Evolutionary conservation across 352 stramenopile genomes (phyloP), one percentile per base, ranked within the genome.

Genomic region (Paralagenidium karlingii): DNA sequence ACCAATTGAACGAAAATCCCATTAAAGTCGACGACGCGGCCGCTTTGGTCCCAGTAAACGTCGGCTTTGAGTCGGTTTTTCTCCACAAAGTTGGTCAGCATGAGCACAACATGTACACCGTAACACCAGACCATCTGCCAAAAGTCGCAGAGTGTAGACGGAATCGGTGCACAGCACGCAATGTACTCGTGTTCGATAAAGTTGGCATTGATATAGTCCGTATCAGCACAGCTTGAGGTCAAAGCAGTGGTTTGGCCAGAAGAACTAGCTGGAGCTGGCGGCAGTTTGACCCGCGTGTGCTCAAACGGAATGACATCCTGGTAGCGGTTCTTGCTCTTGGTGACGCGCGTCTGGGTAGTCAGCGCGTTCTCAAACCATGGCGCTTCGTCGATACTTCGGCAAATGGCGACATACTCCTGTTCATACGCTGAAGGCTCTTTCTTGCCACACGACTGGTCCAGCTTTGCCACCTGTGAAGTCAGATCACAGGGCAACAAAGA

Each of bases 81-180:
- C 52, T 91, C 77, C 19, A 91, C 58, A 46, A 87, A 91, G 49
- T 88, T 86, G 7, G 77, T 91, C 25, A 91, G 74, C 74, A 91
- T 91, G 43, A 87, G 66, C n/a, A 91, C 59, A 18, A 88, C 74
- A 21, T 84, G 60, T 8, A 87, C 74, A 39, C 84, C 56, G 32
- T 53, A 64, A 26, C 85, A 53, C 74, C 71, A 88, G 2, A 86
- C 41, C 77, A 88, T 91, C 47, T 67, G 68, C 70, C 73, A 91
- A 48, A 91, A 91, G 59, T 88, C 74, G 3, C 25, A 38, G 16
- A 86, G 82, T 12, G 60, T 71, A 16, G 38, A 57, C 2, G 68
- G 73, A 4, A 86, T 55, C 8, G 73, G 77, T 8, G 77, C 73
- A 41, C 66, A 80, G 58, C 68, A 86, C 15, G 77, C 74, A 36